A percentile compares a stretch with the other conserved stretches of the same genome.
phyloP scores from a whole-genome alignment of 148 eudicot genomes.

The Arbutus unedo region DNA sequence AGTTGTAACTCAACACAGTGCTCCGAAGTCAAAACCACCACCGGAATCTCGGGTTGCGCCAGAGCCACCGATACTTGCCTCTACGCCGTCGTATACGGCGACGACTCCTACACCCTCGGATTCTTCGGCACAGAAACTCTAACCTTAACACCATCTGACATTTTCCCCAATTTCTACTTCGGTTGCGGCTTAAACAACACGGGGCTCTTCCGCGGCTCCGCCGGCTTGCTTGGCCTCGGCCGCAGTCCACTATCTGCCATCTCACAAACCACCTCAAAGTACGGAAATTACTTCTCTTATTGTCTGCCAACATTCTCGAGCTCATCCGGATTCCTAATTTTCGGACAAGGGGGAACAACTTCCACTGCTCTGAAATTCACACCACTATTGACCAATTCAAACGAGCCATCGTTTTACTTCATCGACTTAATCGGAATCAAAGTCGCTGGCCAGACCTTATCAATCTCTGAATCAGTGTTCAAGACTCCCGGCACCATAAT shows the following conservation, averaged over 20 bases:
- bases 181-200: conserved; percentile 27
- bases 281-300: conserved; percentile 25
- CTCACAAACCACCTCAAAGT: conserved; percentile 21
- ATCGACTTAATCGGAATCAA: conserved; percentile 37
- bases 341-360: conserved; percentile 6
- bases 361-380: neutral
- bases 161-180: conserved; percentile 15
- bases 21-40: conserved; percentile 10
- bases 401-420: conserved; percentile 49
- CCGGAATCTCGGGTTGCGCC: neutral
- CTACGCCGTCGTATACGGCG: conserved; percentile 10
- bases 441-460: conserved; percentile 43
- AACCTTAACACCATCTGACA: neutral
- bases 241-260: conserved; percentile 16
- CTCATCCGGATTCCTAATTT: conserved; percentile 20
- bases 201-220: conserved; percentile 22
- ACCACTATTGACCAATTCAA: conserved; percentile 15
- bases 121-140: conserved; percentile 17
- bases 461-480: conserved; percentile 53
- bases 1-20: conserved; percentile 48
- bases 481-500: conserved; percentile 44
- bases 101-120: conserved; percentile 2
- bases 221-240: conserved; percentile 27
- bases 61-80: neutral
- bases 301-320: conserved; percentile 19